A percentile compares a stretch with the other conserved stretches of the same genome.
Evolutionary conservation across 805 yeast species (phyloP).

Genomic region (Candida fluviatilis): DNA sequence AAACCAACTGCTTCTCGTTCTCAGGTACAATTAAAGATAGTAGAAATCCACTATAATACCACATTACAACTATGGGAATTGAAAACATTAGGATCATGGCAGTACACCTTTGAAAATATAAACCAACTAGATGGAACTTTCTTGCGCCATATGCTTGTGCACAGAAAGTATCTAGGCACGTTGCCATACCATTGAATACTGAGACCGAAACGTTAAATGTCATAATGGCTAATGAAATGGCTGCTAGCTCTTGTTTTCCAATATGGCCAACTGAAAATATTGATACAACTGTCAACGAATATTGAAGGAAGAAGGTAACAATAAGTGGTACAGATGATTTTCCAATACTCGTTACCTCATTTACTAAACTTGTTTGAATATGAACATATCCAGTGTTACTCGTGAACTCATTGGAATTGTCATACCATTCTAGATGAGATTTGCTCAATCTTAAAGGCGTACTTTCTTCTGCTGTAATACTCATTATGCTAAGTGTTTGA

Average conservation of each 20-base stretch:
- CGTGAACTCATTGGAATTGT: background rate
- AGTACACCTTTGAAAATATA: slow-evolving; percentile 68
- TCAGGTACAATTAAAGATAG: slow-evolving; percentile 48
- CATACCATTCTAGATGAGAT: background rate
- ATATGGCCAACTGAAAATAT: slow-evolving; percentile 77
- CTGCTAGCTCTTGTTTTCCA: slow-evolving; percentile 74
- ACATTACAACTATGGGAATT: slow-evolving; percentile 48
- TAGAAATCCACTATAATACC: slow-evolving; percentile 56
- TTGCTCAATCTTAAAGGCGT: background rate
- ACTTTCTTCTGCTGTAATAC: background rate
- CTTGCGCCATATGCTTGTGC: slow-evolving; percentile 84
- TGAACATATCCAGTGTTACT: background rate
- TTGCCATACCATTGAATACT: slow-evolving; percentile 73
- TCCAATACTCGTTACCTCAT: background rate
- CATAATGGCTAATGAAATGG: slow-evolving; percentile 76
- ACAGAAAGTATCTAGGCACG: slow-evolving; percentile 75
- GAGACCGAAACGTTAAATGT: slow-evolving; percentile 75
- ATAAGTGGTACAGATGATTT: slow-evolving; percentile 56
- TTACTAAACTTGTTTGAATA: background rate
- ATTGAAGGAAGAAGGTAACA: slow-evolving; percentile 65
- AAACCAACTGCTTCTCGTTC: slow-evolving; percentile 41
- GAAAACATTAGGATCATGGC: slow-evolving; percentile 46
- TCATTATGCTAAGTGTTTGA: no score
- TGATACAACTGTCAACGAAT: slow-evolving; percentile 67
- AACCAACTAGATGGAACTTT: slow-evolving; percentile 59